phyloP scores from a whole-genome alignment of 495 filamentous ascomycete species.

The Penicillium robsamsonii region DNA sequence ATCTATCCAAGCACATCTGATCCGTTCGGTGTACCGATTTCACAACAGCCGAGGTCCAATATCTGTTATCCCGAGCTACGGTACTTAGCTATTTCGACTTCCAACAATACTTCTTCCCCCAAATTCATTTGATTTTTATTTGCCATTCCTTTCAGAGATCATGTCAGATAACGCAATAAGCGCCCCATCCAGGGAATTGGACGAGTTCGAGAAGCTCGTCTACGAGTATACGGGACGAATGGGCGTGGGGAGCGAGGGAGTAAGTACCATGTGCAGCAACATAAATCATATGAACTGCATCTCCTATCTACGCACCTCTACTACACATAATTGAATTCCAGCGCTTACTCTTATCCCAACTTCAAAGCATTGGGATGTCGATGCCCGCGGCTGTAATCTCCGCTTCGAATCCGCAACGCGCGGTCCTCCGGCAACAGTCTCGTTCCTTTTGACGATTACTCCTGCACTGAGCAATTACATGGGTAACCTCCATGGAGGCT shows the following conservation, averaged over 20 bases:
- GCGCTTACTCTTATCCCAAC: neutral
- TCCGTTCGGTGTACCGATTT: neutral
- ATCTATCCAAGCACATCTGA: neutral
- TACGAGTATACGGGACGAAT: slow-evolving; percentile 30
- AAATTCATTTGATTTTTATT: neutral
- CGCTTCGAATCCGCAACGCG: slow-evolving; percentile 43
- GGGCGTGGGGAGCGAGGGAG: slow-evolving; percentile 21
- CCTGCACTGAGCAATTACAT: slow-evolving; percentile 57
- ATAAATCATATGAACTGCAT: neutral
- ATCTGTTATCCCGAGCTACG: slow-evolving; percentile 1
- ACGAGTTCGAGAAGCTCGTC: slow-evolving; percentile 37
- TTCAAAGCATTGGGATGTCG: slow-evolving; percentile 37
- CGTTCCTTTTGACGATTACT: slow-evolving; percentile 49
- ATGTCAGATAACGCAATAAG: slow-evolving; percentile 24
- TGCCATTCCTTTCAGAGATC: slow-evolving; percentile 3
- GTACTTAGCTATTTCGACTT: neutral
- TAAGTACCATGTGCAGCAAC: slow-evolving; percentile 13
- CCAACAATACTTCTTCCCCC: slow-evolving; percentile 3
- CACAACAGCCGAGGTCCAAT: slow-evolving; percentile 12
- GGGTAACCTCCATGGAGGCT: slow-evolving; percentile 68
- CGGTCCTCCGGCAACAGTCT: slow-evolving; percentile 34
- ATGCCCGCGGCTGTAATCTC: slow-evolving; percentile 32
- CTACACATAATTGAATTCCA: neutral
- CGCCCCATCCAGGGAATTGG: slow-evolving; percentile 27
- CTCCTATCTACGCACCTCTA: neutral